Evolutionary conservation across 2,329 filamentous ascomycete species (phyloP).

Genomic region (Pseudofabraea citricarpa): DNA sequence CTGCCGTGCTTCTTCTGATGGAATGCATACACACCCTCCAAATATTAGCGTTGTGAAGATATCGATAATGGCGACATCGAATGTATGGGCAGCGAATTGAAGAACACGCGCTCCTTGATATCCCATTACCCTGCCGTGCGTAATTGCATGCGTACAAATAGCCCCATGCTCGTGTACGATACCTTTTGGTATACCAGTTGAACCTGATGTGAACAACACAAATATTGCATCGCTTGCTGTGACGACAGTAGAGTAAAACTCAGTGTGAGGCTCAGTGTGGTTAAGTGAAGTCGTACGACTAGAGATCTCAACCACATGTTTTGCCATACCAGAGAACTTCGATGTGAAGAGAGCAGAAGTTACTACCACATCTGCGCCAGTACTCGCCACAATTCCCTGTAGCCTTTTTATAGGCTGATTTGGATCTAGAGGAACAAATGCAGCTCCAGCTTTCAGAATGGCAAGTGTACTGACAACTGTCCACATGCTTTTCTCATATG

Average conservation of each 20-base stretch:
- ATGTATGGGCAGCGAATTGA: conserved; percentile 6
- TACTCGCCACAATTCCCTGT: neutral
- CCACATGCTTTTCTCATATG: conserved; percentile 18
- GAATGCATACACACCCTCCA: conserved; percentile 6
- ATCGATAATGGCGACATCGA: conserved; percentile 3
- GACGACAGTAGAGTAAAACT: too few species aligned
- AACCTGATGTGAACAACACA: conserved; percentile 19
- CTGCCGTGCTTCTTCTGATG: conserved; percentile 5
- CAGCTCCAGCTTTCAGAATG: conserved; percentile 17
- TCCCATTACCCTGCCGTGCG: neutral
- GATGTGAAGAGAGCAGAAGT: too few species aligned
- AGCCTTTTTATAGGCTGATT: conserved; percentile 16
- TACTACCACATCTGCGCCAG: neutral
- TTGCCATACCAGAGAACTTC: too few species aligned
- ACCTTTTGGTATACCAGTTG: conserved; percentile 17
- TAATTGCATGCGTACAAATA: neutral
- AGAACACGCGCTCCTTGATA: neutral
- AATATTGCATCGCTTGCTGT: neutral
- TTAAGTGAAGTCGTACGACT: too few species aligned
- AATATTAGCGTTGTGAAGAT: conserved; percentile 7
- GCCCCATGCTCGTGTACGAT: neutral
- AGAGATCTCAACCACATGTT: too few species aligned
- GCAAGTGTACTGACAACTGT: conserved; percentile 18
- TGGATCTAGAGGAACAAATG: conserved; percentile 23
- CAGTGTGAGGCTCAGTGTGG: too few species aligned